These are phyloP conservation scores for Thelonectria blattea DNA, from an alignment of 2,329 filamentous ascomycete genomes.

Conservation along the genomic window DNA sequence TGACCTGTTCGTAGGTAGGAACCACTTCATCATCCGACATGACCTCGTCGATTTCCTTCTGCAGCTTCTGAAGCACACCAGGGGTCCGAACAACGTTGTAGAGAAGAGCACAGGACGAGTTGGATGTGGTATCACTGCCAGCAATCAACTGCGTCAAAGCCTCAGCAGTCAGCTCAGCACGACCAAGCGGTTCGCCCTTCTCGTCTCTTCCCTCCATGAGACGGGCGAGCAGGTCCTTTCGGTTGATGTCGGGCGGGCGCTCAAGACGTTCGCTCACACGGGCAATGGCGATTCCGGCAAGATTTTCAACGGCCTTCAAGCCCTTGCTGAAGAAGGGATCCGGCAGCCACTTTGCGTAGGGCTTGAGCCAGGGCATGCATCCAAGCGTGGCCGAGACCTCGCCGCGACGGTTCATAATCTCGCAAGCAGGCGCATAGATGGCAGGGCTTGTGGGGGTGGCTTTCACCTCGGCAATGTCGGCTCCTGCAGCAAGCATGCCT, in stretches of 20 bases:
- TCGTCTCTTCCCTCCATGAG: constrained; percentile 88
- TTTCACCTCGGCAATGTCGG: constrained; percentile 77
- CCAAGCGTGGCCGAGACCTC: constrained; percentile 85
- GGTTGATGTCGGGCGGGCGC: constrained; percentile 63
- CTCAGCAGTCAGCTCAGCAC: constrained; percentile 85
- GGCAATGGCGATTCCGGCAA: constrained; percentile 87
- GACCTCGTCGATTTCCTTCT: constrained; percentile 72
- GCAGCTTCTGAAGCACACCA: constrained; percentile 73
- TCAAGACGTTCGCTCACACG: constrained; percentile 77
- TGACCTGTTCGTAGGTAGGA: constrained; percentile 74
- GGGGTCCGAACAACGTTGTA: constrained; percentile 77
- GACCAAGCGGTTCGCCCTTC: constrained; percentile 75
- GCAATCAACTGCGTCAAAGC: constrained; percentile 88
- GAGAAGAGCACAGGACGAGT: constrained; percentile 82
- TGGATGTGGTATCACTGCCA: constrained; percentile 77
- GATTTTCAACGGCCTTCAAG: constrained; percentile 74
- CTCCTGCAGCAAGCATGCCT: constrained; percentile 75
- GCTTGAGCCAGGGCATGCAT: constrained; percentile 74
- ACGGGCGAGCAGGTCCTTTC: constrained; percentile 80
- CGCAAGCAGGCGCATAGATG: constrained; percentile 79
- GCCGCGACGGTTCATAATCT: constrained; percentile 86
- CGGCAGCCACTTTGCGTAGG: constrained; percentile 79
- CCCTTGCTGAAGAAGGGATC: constrained; percentile 83
- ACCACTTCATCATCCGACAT: constrained; percentile 67
- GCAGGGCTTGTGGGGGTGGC: constrained; percentile 64